Conservation (phyloP, 345 rosid genomes). For the Melastoma malabathricum region DNA sequence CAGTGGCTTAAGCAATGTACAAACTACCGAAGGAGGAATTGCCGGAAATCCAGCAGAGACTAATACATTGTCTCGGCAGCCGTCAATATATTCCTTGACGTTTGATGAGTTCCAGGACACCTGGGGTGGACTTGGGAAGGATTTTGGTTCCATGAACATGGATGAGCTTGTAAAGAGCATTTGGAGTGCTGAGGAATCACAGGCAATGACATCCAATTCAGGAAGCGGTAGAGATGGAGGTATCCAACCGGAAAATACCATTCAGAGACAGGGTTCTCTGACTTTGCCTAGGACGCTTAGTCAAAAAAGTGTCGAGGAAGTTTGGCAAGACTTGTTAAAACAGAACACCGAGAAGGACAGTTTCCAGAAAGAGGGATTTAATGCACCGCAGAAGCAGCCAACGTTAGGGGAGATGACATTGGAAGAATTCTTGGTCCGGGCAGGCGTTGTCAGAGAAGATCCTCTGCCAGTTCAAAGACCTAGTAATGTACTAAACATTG, state of each 20-base stretch:
- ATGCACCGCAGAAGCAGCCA: conserved; percentile 42
- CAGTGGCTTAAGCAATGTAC: conserved; percentile 40
- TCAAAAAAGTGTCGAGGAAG: conserved; percentile 94
- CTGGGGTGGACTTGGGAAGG: conserved; percentile 69
- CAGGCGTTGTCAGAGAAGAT: conserved; percentile 88
- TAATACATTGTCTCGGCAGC: conserved; percentile 47
- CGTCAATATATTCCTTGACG: conserved; percentile 68
- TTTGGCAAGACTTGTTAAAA: conserved; percentile 64
- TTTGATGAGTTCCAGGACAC: conserved; percentile 83
- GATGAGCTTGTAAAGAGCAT: conserved; percentile 81
- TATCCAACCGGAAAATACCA: conserved; percentile 23
- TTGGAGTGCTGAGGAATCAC: conserved; percentile 89
- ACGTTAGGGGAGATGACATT: conserved; percentile 58
- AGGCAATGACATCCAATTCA: conserved; percentile 33
- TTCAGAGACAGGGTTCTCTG: conserved; percentile 86
- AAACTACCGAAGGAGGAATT: conserved; percentile 22
- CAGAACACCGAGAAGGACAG: conserved; percentile 25
- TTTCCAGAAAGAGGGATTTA: conserved; percentile 22
- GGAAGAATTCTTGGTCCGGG: conserved; percentile 81
- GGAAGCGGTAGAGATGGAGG: conserved; percentile 21
- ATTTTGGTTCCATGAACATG: conserved; percentile 98
- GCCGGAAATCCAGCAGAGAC: conserved; percentile 25
- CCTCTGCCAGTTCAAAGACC: conserved; percentile 19
- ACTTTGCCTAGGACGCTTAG: conserved; percentile 89
- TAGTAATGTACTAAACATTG: conserved; percentile 32